A percentile compares a stretch with the other conserved stretches of the same genome.
These are phyloP conservation scores for Talaromyces sp. DNA, from an alignment of 2,329 filamentous ascomycete genomes.

Conservation along the genomic window DNA sequence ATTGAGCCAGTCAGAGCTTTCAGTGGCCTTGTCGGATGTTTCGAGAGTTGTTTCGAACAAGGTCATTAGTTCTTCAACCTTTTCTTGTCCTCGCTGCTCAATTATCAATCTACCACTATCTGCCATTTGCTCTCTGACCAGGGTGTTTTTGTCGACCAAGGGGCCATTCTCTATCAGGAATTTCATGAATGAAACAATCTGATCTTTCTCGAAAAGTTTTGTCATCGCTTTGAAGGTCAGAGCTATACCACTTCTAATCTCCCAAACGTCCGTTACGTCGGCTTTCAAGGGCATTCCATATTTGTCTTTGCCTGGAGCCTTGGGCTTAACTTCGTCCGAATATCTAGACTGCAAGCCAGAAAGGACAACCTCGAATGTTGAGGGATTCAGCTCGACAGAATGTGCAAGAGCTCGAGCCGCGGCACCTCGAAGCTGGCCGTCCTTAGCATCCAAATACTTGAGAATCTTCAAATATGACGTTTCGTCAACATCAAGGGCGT, in stretches of 20 bases:
- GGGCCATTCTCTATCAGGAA: slow-evolving; percentile 86
- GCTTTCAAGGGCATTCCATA: slow-evolving; percentile 93
- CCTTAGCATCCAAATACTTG: slow-evolving; percentile 75
- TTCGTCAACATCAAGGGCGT: slow-evolving; percentile 68
- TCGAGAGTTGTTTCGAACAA: slow-evolving; percentile 88
- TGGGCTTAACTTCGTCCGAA: slow-evolving; percentile 74
- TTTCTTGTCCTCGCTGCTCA: slow-evolving; percentile 72
- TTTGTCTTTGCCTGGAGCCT: slow-evolving; percentile 79
- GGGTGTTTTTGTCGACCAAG: slow-evolving; percentile 74
- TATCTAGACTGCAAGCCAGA: slow-evolving; percentile 69
- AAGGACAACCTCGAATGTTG: slow-evolving; percentile 63
- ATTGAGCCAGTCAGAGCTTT: slow-evolving; percentile 84
- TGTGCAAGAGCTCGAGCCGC: slow-evolving; percentile 80
- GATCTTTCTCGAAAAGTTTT: slow-evolving; percentile 63
- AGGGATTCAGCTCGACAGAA: slow-evolving; percentile 61
- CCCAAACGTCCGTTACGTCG: slow-evolving; percentile 86
- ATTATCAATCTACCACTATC: slow-evolving; percentile 83
- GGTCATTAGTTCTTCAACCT: slow-evolving; percentile 87
- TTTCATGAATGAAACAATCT: slow-evolving; percentile 74
- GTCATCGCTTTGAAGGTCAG: slow-evolving; percentile 82
- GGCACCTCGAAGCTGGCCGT: slow-evolving; percentile 77
- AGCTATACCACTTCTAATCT: slow-evolving; percentile 83
- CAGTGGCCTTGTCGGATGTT: slow-evolving; percentile 75
- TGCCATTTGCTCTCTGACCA: slow-evolving; percentile 85
- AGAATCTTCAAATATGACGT: slow-evolving; percentile 67